Evolutionary conservation across 2,329 filamentous ascomycete species (phyloP).

Genomic region (Cadophora sp.): DNA sequence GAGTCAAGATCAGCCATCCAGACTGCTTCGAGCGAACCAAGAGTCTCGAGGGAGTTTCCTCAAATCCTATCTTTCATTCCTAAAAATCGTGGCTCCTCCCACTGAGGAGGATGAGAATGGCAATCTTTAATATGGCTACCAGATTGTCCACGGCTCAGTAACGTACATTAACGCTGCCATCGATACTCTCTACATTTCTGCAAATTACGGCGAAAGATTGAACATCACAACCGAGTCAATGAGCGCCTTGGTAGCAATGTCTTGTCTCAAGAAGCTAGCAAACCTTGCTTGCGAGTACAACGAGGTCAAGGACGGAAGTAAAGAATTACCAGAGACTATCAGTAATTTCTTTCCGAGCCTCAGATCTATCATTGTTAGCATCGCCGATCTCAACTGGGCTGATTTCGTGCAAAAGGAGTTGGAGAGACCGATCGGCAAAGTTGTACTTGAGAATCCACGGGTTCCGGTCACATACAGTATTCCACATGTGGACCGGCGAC

Average conservation of each 20-base stretch:
- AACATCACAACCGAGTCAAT: not conserved
- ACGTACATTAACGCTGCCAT: not conserved
- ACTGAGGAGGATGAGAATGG: not conserved
- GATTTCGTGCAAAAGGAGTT: not conserved
- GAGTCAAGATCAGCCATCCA: not conserved
- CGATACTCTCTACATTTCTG: conserved; percentile 14
- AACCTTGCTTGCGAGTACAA: not conserved
- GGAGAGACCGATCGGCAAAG: not conserved
- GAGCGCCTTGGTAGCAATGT: not conserved
- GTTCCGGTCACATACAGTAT: too few relatives aligned
- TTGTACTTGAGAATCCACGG: not conserved
- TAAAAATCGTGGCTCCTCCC: not conserved
- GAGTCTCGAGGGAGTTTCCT: not conserved
- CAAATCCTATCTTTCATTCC: not conserved
- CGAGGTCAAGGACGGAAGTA: not conserved
- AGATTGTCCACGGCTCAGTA: not conserved
- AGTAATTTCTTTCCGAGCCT: not conserved
- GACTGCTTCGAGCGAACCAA: not conserved
- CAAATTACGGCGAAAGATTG: not conserved
- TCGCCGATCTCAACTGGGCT: not conserved
- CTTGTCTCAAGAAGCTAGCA: not conserved
- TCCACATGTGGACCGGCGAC: not conserved
- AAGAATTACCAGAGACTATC: not conserved
- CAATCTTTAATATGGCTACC: not conserved
- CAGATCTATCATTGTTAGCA: not conserved